Evolutionary conservation across 129 eudicot species (phyloP).

Genomic region (Flaveria linearis): DNA sequence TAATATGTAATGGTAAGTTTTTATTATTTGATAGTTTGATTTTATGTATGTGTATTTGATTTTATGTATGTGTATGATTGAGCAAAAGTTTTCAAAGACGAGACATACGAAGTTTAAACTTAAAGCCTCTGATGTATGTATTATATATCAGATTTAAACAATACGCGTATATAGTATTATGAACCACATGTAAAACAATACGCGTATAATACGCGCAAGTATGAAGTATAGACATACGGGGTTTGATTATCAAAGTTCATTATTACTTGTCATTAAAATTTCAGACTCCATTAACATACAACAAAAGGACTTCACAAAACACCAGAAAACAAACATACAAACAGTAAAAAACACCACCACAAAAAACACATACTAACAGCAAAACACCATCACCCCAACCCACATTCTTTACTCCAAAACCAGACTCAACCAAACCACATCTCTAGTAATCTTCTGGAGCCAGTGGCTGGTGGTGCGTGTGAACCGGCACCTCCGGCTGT

Average conservation of each 20-base stretch:
- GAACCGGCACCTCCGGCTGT: conserved; percentile 48
- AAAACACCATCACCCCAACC: neutral
- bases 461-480: conserved; percentile 77
- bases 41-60: neutral
- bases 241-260: neutral
- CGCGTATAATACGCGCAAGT: no score
- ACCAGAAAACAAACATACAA: conserved; percentile 8
- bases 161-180: no score
- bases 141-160: no score
- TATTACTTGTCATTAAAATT: conserved; percentile 18
- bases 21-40: conserved; percentile 18
- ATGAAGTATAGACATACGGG: neutral
- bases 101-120: no score
- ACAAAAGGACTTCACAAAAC: neutral
- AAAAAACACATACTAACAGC: neutral
- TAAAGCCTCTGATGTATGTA: no score
- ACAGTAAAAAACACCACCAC: neutral
- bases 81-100: no score
- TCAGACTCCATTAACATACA: neutral
- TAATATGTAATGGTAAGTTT: conserved; percentile 25
- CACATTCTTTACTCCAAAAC: conserved; percentile 5
- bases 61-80: neutral
- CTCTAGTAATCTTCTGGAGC: conserved; percentile 89
- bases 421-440: neutral
- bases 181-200: no score